A percentile compares a stretch with the other conserved stretches of the same genome.
Conservation (phyloP, 208 protist genomes). For the Trypanosomatidae sp. region DNA sequence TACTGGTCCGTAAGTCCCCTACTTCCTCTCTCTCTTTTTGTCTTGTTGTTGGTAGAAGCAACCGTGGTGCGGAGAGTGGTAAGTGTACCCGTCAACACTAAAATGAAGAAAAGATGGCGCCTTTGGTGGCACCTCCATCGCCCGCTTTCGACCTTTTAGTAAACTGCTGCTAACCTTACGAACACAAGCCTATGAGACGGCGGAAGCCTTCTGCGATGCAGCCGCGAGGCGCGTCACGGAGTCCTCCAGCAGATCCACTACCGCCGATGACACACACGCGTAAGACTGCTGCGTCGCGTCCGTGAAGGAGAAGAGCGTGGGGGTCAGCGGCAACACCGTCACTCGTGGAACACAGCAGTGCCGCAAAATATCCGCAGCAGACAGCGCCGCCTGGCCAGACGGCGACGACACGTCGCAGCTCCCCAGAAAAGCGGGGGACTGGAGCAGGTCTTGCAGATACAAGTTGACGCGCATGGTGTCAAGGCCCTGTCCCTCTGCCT, state of each 20-base stretch:
- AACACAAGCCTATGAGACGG: no score
- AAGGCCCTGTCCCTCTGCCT: not conserved
- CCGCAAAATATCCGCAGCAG: not conserved
- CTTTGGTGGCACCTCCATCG: no score
- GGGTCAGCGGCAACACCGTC: slow-evolving; percentile 41
- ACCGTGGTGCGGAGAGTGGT: no score
- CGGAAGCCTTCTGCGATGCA: no score
- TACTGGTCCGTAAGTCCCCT: no score
- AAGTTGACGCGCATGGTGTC: slow-evolving; percentile 1
- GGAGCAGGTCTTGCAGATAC: slow-evolving; percentile 5
- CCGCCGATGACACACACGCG: slow-evolving; percentile 21
- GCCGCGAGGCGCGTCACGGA: slow-evolving; percentile 7
- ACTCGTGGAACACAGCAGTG: slow-evolving; percentile 29
- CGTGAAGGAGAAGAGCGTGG: slow-evolving; percentile 27
- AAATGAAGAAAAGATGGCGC: no score
- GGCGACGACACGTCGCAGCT: not conserved
- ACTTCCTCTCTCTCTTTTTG: no score
- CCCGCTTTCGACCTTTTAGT: no score
- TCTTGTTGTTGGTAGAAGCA: no score
- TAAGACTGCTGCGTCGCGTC: slow-evolving; percentile 38
- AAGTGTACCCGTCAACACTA: no score
- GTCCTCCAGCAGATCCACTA: slow-evolving; percentile 17
- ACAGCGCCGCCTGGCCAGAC: not conserved
- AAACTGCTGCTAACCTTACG: no score
- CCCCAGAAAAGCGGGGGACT: not conserved